A percentile compares a stretch with the other conserved stretches of the same genome.
These are phyloP conservation scores for Aspergillus tanneri DNA, from an alignment of 2,329 filamentous ascomycete species.

Conservation along the genomic window DNA sequence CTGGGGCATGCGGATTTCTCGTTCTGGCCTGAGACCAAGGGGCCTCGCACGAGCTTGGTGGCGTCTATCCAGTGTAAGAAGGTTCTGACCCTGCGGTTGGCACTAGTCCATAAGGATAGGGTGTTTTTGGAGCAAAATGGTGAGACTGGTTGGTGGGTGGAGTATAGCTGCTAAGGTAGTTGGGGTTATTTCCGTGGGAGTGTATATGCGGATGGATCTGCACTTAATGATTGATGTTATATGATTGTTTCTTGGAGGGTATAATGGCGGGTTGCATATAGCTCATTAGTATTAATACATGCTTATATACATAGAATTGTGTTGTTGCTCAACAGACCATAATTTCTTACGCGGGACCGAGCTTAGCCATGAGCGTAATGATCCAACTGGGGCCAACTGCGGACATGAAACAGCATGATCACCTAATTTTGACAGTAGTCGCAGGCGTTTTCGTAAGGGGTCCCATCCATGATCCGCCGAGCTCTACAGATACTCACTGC, in stretches of 20 bases:
- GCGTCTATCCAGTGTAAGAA: neutral
- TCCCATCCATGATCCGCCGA: too few species aligned
- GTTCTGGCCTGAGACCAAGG: conserved; percentile 1
- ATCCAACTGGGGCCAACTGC: neutral
- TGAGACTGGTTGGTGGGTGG: conserved; percentile 8
- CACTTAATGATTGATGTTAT: neutral
- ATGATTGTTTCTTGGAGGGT: neutral
- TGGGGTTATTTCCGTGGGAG: neutral
- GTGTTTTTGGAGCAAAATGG: conserved; percentile 8
- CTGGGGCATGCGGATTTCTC: conserved; percentile 8
- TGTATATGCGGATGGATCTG: neutral
- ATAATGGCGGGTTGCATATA: too few species aligned
- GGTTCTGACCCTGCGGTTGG: neutral
- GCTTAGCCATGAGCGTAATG: neutral
- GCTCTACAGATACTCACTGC: too few species aligned
- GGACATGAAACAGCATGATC: too few species aligned
- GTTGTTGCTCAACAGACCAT: neutral
- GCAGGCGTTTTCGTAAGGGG: too few species aligned
- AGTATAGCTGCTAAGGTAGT: conserved; percentile 6
- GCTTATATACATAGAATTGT: neutral
- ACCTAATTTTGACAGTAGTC: too few species aligned
- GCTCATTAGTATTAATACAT: neutral
- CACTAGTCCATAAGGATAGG: neutral
- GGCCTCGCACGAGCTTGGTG: conserved; percentile 1
- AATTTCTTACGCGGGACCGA: neutral